phyloP scores from a whole-genome alignment of 306 rosid genomes.

The Clitoria ternatea region DNA sequence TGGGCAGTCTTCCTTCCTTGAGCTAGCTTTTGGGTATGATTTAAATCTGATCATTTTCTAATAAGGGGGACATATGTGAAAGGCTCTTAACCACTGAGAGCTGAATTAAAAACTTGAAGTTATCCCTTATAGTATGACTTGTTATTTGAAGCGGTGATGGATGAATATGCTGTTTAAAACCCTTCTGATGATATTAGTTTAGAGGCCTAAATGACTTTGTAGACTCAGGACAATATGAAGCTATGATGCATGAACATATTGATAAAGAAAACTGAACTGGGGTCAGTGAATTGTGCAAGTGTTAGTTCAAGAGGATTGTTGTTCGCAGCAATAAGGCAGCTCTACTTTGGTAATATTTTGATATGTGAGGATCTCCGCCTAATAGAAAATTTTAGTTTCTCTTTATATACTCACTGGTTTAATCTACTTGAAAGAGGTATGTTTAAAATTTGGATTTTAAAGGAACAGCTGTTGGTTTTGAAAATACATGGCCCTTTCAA shows the following conservation, averaged over 20 bases:
- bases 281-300: too few species aligned
- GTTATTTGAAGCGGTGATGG: not conserved
- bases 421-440: not conserved
- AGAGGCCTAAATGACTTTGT: not conserved
- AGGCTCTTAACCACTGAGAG: not conserved
- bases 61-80: not conserved
- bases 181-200: not conserved
- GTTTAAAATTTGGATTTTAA: not conserved
- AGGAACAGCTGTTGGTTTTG: not conserved
- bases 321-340: not conserved
- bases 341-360: not conserved
- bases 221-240: not conserved
- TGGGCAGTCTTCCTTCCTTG: too few species aligned
- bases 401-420: not conserved
- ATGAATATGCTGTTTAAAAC: conserved; percentile 3
- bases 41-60: too few species aligned
- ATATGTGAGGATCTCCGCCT: not conserved
- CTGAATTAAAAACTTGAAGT: not conserved
- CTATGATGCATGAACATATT: not conserved
- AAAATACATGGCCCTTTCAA: not conserved
- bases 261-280: conserved; percentile 9
- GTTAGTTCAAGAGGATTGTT: not conserved
- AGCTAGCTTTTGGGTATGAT: too few species aligned
- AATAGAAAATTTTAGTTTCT: not conserved
- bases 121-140: not conserved